Percentiles rank a stretch among this genome's conserved stretches.
phyloP scores from a whole-genome alignment of 2,329 filamentous ascomycete species.

The Orbilia javanica region DNA sequence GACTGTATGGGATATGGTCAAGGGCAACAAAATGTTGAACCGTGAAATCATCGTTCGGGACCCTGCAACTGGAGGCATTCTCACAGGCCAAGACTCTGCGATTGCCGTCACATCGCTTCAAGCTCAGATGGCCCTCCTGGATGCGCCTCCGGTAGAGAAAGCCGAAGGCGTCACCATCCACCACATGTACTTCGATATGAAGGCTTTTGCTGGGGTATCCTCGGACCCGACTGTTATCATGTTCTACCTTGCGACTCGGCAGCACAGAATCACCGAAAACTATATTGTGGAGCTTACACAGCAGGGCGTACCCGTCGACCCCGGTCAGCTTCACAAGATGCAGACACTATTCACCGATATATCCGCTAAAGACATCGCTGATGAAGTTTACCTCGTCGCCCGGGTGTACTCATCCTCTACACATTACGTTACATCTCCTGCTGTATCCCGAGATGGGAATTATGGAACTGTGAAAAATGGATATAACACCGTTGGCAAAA shows the following conservation, averaged over 20 bases:
- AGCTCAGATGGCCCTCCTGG: slow-evolving; percentile 93
- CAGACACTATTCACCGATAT: slow-evolving; percentile 91
- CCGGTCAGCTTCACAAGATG: slow-evolving; percentile 76
- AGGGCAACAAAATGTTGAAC: slow-evolving; percentile 91
- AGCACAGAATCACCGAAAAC: slow-evolving; percentile 80
- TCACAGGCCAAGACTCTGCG: slow-evolving; percentile 93
- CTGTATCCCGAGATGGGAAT: slow-evolving; percentile 61
- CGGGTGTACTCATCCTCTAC: slow-evolving; percentile 74
- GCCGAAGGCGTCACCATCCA: slow-evolving; percentile 80
- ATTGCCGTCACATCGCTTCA: slow-evolving; percentile 91
- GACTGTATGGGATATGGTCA: slow-evolving; percentile 94
- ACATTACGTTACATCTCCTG: slow-evolving; percentile 65
- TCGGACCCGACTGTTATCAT: slow-evolving; percentile 81
- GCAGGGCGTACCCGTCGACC: slow-evolving; percentile 76
- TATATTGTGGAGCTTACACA: slow-evolving; percentile 83
- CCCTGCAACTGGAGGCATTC: slow-evolving; percentile 82
- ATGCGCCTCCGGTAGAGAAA: slow-evolving; percentile 79
- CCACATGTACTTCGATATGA: slow-evolving; percentile 85
- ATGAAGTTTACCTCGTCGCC: slow-evolving; percentile 84
- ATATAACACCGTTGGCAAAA: slow-evolving; percentile 34
- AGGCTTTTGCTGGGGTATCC: slow-evolving; percentile 81
- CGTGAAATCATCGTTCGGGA: slow-evolving; percentile 96
- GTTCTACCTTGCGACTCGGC: slow-evolving; percentile 81
- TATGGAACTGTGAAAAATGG: slow-evolving; percentile 56
- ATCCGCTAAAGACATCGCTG: slow-evolving; percentile 79